Evolutionary conservation across 2,329 filamentous ascomycete species (phyloP).

Genomic region (Alternaria hordeiaustralica): DNA sequence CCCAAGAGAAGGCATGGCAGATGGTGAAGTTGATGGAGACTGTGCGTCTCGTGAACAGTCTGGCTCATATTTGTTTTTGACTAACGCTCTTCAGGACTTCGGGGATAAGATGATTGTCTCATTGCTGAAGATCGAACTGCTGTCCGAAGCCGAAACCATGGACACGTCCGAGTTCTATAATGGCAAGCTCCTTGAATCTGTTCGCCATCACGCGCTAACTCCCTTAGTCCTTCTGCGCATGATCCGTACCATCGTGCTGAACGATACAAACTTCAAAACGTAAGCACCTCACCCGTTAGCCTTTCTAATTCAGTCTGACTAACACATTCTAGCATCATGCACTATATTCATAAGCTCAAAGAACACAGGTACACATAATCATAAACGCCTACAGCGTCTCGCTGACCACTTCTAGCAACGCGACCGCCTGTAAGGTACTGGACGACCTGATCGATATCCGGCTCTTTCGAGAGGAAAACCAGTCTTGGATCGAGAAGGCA

Average conservation of each 20-base stretch:
- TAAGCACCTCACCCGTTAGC: slow-evolving; percentile 31
- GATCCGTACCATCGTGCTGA: slow-evolving; percentile 65
- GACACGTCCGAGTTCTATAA: slow-evolving; percentile 51
- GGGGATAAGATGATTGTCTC: slow-evolving; percentile 70
- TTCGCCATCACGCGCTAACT: slow-evolving; percentile 12
- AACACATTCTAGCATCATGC: slow-evolving; percentile 57
- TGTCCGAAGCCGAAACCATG: slow-evolving; percentile 54
- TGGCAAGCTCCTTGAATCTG: slow-evolving; percentile 33
- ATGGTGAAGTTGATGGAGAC: slow-evolving; percentile 68
- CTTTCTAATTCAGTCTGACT: background rate
- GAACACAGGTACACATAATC: slow-evolving; percentile 33
- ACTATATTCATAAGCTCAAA: slow-evolving; percentile 71
- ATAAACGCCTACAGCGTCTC: background rate
- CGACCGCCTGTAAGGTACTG: slow-evolving; percentile 57
- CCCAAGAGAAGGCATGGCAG: slow-evolving; percentile 60
- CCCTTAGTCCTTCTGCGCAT: slow-evolving; percentile 65
- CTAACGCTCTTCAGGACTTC: slow-evolving; percentile 52
- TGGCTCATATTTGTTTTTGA: background rate
- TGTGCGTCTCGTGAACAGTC: slow-evolving; percentile 16
- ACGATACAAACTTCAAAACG: slow-evolving; percentile 68
- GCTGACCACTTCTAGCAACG: slow-evolving; percentile 34
- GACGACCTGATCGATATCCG: slow-evolving; percentile 69
- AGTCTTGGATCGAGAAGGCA: slow-evolving; percentile 71
- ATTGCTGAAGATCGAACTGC: slow-evolving; percentile 71
- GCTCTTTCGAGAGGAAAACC: slow-evolving; percentile 58